Evolutionary conservation across 139 green algal species (phyloP).

Genomic region (Spirogloea muscicola): DNA sequence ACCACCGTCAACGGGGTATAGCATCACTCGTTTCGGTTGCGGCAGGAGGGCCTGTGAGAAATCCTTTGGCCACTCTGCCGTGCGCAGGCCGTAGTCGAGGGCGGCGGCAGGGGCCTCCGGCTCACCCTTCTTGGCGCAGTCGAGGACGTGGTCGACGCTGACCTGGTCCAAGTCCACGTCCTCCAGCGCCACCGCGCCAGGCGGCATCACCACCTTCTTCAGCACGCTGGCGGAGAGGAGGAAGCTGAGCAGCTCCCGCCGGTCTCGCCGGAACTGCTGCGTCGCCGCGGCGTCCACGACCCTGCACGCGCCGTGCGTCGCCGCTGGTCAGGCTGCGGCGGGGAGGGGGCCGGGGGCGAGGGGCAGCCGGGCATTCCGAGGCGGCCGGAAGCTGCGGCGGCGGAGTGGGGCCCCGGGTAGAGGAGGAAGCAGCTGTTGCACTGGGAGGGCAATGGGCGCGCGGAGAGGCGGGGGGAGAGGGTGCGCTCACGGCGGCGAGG

Average conservation of each 20-base stretch:
- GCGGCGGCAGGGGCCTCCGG: too few relatives aligned
- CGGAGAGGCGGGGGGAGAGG: too few relatives aligned
- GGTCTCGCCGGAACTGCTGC: slow-evolving; percentile 7
- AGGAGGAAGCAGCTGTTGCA: too few relatives aligned
- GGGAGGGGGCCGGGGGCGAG: too few relatives aligned
- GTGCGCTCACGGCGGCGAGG: too few relatives aligned
- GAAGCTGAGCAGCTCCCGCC: neutral
- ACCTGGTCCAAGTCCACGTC: slow-evolving; percentile 10
- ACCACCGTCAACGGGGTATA: neutral
- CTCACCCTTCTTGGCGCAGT: neutral
- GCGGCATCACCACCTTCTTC: slow-evolving; percentile 18
- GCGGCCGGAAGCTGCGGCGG: too few relatives aligned
- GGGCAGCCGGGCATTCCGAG: too few relatives aligned
- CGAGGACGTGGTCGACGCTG: slow-evolving; percentile 11
- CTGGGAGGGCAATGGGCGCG: too few relatives aligned
- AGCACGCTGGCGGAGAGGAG: neutral
- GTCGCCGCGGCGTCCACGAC: too few relatives aligned
- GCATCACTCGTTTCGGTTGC: neutral
- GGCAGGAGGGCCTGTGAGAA: neutral
- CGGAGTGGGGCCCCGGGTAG: too few relatives aligned
- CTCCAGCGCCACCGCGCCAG: slow-evolving; percentile 3
- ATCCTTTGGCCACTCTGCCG: neutral
- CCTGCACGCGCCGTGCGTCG: too few relatives aligned
- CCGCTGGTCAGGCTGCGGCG: too few relatives aligned
- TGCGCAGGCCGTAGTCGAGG: neutral